Conservation (phyloP, 1,139 yeast genomes). For the Petasospora fabianii region DNA sequence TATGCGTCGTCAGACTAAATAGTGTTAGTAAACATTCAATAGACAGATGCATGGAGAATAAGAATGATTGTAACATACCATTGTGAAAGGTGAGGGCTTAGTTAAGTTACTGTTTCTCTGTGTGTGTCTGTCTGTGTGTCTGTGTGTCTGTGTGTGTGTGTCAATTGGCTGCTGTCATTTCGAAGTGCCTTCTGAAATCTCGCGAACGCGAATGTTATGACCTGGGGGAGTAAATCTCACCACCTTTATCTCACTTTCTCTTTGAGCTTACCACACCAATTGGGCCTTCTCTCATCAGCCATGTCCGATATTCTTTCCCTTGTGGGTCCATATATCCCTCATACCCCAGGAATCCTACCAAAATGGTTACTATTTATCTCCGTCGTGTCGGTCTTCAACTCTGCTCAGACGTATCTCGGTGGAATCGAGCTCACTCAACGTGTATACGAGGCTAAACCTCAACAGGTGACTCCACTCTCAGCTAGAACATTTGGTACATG, state of each 20-base stretch:
- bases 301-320: conserved; percentile 7
- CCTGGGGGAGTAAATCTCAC: not conserved
- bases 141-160: no score
- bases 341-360: conserved; percentile 51
- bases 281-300: not conserved
- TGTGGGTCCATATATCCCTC: conserved; percentile 35
- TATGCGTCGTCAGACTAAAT: conserved; percentile 53
- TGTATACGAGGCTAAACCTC: conserved; percentile 70
- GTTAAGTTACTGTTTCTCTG: no score
- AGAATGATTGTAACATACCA: not conserved
- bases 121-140: no score
- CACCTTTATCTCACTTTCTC: no score
- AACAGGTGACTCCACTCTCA: conserved; percentile 67
- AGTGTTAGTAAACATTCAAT: not conserved
- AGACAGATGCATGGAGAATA: no score
- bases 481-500: conserved; percentile 98
- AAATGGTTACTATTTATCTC: conserved; percentile 77
- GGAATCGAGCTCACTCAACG: conserved; percentile 70
- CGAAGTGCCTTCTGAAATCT: not conserved
- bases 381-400: conserved; percentile 84
- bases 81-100: not conserved
- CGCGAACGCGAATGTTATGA: not conserved
- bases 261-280: no score
- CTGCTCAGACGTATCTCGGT: conserved; percentile 79
- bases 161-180: not conserved